These are phyloP conservation scores for Cyberlindnera japonica DNA, from an alignment of 805 yeast species.

Conservation along the genomic window DNA sequence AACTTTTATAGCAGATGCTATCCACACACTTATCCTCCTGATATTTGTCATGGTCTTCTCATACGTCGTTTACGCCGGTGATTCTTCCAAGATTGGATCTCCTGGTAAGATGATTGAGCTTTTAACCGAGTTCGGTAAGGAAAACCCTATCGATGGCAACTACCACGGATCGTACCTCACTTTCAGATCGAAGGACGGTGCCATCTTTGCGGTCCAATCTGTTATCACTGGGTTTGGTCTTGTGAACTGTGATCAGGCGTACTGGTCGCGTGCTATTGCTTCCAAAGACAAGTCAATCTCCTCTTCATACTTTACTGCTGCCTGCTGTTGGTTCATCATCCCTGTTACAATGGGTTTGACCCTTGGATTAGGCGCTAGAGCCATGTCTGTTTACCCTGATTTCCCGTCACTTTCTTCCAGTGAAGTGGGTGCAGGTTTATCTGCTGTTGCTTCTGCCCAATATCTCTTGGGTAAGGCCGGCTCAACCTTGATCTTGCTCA, in stretches of 20 bases:
- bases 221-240: constrained; percentile 30
- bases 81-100: constrained; percentile 24
- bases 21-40: constrained; percentile 44
- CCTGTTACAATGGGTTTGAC: constrained; percentile 38
- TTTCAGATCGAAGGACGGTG: constrained; percentile 33
- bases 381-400: constrained; percentile 29
- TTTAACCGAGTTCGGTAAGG: constrained; percentile 30
- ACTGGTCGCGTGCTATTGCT: constrained; percentile 45
- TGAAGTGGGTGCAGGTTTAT: constrained; percentile 37
- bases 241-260: constrained; percentile 36
- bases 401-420: constrained; percentile 35
- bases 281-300: constrained; percentile 25
- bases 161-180: constrained; percentile 36
- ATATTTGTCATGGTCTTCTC: constrained; percentile 35
- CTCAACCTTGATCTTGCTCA: constrained; percentile 37
- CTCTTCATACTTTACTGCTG: constrained; percentile 37
- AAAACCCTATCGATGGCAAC: constrained; percentile 33
- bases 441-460: constrained; percentile 36
- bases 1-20: constrained; percentile 50
- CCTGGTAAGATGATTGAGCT: constrained; percentile 41
- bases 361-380: constrained; percentile 37
- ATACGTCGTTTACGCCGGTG: constrained; percentile 20
- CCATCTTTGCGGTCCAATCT: constrained; percentile 7
- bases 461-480: constrained; percentile 42
- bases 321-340: constrained; percentile 37